Base-by-base conservation (phyloP, 2,329 filamentous ascomycete genomes). In the Xylariales sp. region DNA sequence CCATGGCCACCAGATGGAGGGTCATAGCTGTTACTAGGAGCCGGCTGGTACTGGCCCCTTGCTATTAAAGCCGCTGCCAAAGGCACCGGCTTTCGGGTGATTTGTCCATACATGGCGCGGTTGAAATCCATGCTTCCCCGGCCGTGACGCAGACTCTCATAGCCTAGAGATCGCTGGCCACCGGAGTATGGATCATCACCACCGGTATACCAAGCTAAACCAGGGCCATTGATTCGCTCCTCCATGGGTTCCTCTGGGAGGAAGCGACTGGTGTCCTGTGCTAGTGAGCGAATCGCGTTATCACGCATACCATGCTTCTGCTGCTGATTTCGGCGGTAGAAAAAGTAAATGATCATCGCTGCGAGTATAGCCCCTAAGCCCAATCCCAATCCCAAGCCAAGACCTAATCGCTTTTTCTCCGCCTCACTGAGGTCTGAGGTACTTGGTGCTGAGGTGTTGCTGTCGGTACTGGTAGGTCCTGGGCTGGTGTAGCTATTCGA, bases 321-420 rank as follows among this genome's bases (percentile, higher is more conserved):
- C 8, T 46, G 54, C 12, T 69, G 67, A 44, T 70, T 69, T n/a
- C 66, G 65, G 21, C 63, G 66, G 40, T 72, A 76, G 41, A 71
- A 69, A 38, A 74, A 63, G 39, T 61, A 70, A 15, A 74, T 38
- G 8, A 76, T 17, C 3, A 72, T 46, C 1, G 71, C 60, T 1
- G 66, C 57, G 7, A 78, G 43, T 3, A 78, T 51, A 2, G 75
- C 63, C 1, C 74, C 62, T 2, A 83, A 53, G 2, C 81, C 83
- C 2, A 88, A 59, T 2, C 83, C 82, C 2, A 88, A 54, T 0
- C 83, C 83, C 3, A 83, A 61, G 0, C 81, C 81, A 0, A 87
- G 62, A 1, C 81, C 80, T 5, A 83, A 61, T 33, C 70, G 74
- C 43, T 66, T 66, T 18, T 51, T 54, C 17, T 23, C 41, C 21